These are phyloP conservation scores for Saccharomycopsis malanga DNA, from an alignment of 805 yeast genomes.

Conservation along the genomic window DNA sequence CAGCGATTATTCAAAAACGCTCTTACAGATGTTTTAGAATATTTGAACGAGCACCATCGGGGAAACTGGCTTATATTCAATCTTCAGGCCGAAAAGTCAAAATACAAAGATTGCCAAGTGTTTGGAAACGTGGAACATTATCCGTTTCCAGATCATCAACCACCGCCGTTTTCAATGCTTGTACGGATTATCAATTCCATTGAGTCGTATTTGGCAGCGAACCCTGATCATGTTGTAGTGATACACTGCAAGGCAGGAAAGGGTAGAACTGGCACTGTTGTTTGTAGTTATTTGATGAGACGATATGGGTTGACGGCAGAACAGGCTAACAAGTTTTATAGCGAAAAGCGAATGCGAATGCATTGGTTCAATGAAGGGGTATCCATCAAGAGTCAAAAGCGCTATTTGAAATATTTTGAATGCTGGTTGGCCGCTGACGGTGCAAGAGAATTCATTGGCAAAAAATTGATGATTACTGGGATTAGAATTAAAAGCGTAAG, in stretches of 20 bases:
- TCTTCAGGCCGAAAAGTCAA: conserved; percentile 52
- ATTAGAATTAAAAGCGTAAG: neutral
- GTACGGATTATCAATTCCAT: conserved; percentile 40
- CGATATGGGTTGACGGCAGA: conserved; percentile 32
- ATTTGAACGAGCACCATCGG: conserved; percentile 41
- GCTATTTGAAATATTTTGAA: conserved; percentile 55
- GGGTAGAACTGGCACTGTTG: conserved; percentile 80
- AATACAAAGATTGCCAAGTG: conserved; percentile 30
- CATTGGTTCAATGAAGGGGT: conserved; percentile 56
- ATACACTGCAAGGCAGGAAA: conserved; percentile 89
- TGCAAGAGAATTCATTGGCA: conserved; percentile 13
- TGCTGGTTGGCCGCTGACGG: conserved; percentile 24
- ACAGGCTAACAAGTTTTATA: conserved; percentile 48
- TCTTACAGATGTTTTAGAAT: conserved; percentile 42
- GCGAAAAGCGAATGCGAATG: conserved; percentile 47
- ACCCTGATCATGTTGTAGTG: conserved; percentile 46
- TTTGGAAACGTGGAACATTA: conserved; percentile 19
- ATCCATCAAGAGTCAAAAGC: conserved; percentile 58
- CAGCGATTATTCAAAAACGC: conserved; percentile 46
- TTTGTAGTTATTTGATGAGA: conserved; percentile 63
- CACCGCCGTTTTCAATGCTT: conserved; percentile 58
- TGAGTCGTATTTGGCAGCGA: conserved; percentile 32
- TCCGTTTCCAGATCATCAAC: conserved; percentile 74
- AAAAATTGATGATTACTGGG: neutral
- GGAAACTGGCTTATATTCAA: conserved; percentile 68